Evolutionary conservation across 129 eudicot genomes (phyloP), one percentile per base, ranked within the genome.

Genomic region (Dittrichia graveolens): DNA sequence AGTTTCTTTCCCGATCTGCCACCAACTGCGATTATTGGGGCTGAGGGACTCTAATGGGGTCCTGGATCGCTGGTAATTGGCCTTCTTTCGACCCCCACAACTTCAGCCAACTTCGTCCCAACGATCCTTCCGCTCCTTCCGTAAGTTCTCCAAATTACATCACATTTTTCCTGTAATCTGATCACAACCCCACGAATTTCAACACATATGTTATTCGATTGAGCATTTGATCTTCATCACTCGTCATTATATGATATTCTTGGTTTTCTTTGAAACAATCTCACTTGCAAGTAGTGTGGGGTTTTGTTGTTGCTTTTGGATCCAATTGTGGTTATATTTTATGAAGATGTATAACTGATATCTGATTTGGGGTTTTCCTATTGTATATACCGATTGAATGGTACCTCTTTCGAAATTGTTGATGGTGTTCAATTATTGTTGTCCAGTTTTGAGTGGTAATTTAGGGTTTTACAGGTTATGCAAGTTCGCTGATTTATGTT

Each of bases 71-170:
- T 40, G 88, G 87, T 3, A 78, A 81, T 65, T 81, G 88, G 87
- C 95, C 95, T 42, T 85, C 95, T 3, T 85, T 71, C 74, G 88
- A 88, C 71, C 95, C 95, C 44, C 95, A 88, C 68, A 85, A 88
- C 80, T 88, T 88, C 83, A 88, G 83, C 83, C 91, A 88, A 60
- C 86, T 85, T 52, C 88, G 86, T 39, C 91, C 95, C 50, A 78
- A 86, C 70, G 91, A 88, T 85, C 88, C 88, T 75, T 83, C 88
- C 13, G 82, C 75, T 46, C 94, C 94, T 44, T 88, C 95, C 60
- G 95, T 88, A 85, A 83, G 87, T 61, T 40, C 53, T 65, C 41
- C 2, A 24, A 38, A 12, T 48, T 61, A n/a, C 61, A 34, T n/a
- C 67, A 10, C 42, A 8, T 19, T 48, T 69, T 56, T 9, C 15